Evolutionary conservation across 2,329 filamentous ascomycete genomes (phyloP).

Genomic region (Colletotrichum sp.): DNA sequence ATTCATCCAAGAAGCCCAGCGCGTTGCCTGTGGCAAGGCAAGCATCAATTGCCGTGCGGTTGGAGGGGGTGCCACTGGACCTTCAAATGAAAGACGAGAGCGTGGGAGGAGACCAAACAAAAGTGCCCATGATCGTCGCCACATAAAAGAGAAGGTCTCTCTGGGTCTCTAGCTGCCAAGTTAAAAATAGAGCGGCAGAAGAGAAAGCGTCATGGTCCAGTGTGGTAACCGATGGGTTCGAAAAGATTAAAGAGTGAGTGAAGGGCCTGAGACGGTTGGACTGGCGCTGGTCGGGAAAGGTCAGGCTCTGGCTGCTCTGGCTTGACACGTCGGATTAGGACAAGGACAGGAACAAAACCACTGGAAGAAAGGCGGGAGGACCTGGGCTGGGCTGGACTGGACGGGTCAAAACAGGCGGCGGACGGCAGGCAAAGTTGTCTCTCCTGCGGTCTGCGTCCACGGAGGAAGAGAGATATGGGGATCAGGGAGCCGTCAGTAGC

Average conservation of each 20-base stretch:
- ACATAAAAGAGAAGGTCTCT: conserved; percentile 27
- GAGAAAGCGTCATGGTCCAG: conserved; percentile 22
- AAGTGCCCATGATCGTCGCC: conserved; percentile 41
- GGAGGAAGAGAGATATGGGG: conserved; percentile 25
- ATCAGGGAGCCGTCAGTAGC: conserved; percentile 1
- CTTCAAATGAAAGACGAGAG: conserved; percentile 36
- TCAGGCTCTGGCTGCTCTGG: background rate
- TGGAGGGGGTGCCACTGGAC: conserved; percentile 22
- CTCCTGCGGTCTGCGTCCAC: background rate
- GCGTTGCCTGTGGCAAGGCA: conserved; percentile 33
- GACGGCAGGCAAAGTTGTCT: conserved; percentile 4
- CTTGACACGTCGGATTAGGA: background rate
- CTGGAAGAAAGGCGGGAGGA: background rate
- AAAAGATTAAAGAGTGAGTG: conserved; percentile 21
- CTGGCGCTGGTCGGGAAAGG: conserved; percentile 5
- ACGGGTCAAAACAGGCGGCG: background rate
- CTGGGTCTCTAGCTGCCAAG: conserved; percentile 8
- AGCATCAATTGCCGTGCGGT: conserved; percentile 25
- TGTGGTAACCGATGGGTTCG: conserved; percentile 12
- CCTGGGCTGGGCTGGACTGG: background rate
- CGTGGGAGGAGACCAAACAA: conserved; percentile 35
- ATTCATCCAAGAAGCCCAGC: conserved; percentile 23
- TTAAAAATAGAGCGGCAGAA: conserved; percentile 24
- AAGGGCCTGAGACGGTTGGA: conserved; percentile 1
- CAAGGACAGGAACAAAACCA: conserved; percentile 1